Base-by-base conservation (phyloP, 352 stramenopile genomes). In the Thalassiosira hispida region DNA sequence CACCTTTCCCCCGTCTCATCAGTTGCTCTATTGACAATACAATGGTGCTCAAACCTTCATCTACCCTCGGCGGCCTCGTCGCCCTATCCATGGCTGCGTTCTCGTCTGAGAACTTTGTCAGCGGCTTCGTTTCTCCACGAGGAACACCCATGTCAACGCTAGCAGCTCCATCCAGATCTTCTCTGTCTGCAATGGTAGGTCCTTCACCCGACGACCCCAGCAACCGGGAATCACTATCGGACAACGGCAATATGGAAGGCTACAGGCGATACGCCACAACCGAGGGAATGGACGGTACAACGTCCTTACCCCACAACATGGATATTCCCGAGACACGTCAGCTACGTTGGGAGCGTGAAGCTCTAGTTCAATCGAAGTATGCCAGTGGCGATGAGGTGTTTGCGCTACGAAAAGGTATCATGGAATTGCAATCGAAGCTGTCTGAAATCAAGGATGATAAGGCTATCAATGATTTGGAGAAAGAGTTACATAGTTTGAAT, bases 331-430 rank as follows among this genome's bases (percentile, higher is more conserved):
- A 64, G 23, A 51, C n/a, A 8, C 63, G 60, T 14, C 55, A 73
- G 35, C n/a, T 57, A 9, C 47, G 71, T 2, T 73, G 46, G 64
- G 71, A 71, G 35, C 46, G 51, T 6, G 73, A 81, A 25, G 73
- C 53, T 29, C 14, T 69, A 6, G 14, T 65, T 8, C 65, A 66
- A 52, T 71, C 63, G 11, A 81, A 73, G 60, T 92, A 86, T 66
- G 70, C 81, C 0, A 70, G 38, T 14, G 86, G 81, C n/a, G 86
- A 92, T 75, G 83, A 86, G 2, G 25, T 92, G 5, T 79, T 85
- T 51, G 25, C 65, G 25, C 65, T 92, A 18, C 66, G 86, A 38
- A 46, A 69, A 35, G 25, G 83, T 29, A 76, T 89, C 1, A 27
- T 84, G 22, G 61, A 64, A 12, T 63, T 89, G n/a, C 55, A 72